Percentiles rank a stretch among this genome's conserved stretches.
These are phyloP conservation scores for Rutstroemia sydowiana DNA, from an alignment of 2,329 filamentous ascomycete species.

Conservation along the genomic window DNA sequence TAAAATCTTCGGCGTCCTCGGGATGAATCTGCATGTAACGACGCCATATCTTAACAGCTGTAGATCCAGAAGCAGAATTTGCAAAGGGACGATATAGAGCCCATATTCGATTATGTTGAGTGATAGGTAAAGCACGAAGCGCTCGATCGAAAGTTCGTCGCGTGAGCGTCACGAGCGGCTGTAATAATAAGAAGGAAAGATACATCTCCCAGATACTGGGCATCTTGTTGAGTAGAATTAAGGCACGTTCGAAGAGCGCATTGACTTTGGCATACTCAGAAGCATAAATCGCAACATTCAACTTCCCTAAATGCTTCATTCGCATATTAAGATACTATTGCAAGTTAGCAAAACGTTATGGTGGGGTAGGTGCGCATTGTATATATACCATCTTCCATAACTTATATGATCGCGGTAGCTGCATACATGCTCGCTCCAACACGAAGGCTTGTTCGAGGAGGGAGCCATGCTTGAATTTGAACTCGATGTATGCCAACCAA, in stretches of 20 bases:
- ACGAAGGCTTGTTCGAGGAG: constrained; percentile 77
- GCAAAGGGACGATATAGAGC: constrained; percentile 84
- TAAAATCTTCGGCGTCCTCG: constrained; percentile 91
- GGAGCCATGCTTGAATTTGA: constrained; percentile 81
- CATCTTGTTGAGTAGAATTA: constrained; percentile 98
- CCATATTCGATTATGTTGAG: constrained; percentile 95
- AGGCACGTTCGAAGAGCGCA: constrained; percentile 81
- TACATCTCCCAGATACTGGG: constrained; percentile 98
- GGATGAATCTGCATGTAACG: constrained; percentile 97
- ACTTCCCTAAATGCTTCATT: constrained; percentile 68
- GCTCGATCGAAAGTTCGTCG: constrained; percentile 87
- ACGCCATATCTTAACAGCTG: constrained; percentile 87
- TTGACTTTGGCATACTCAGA: constrained; percentile 91
- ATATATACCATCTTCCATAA: constrained; percentile 80
- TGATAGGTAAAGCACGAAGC: constrained; percentile 82
- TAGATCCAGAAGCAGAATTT: constrained; percentile 81
- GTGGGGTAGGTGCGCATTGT: background rate
- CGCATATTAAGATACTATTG: constrained; percentile 76
- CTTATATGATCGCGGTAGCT: constrained; percentile 93
- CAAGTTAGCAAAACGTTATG: constrained; percentile 14
- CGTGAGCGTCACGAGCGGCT: constrained; percentile 84
- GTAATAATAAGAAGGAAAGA: constrained; percentile 78
- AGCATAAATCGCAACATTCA: constrained; percentile 74
- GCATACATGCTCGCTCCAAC: constrained; percentile 83
- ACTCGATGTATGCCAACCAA: constrained; percentile 90